Evolutionary conservation across 306 rosid species (phyloP), one percentile per base, ranked within the genome.

Genomic region (Corylus americana): DNA sequence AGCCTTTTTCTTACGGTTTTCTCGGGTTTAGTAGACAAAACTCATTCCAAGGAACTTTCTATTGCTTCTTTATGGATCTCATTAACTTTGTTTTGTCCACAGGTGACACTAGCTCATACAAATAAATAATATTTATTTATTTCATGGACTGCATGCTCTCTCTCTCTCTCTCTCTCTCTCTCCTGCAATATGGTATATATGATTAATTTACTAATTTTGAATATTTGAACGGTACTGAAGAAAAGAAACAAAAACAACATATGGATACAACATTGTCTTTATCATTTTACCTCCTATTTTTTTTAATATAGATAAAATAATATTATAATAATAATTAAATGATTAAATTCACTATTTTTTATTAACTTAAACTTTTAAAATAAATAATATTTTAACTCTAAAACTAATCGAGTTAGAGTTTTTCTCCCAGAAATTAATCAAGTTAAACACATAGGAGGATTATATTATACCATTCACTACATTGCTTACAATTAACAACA

Each of bases 21-120:
- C 61, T 80, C 35, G 82, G 80, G 73, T 76, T 86, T 63, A 61
- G 83, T 68, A 83, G 77, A 84, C 76, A 81, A 78, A 88, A 79
- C 91, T 85, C 75, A 74, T 90, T 88, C 91, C 88, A 80, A 89
- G 82, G 92, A 86, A 88, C 86, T 85, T 85, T 88, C 91, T 63
- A 57, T 61, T 13, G 72, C 57, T 57, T 82, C 3, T 58, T 57
- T 58, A 50, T 68, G 47, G 83, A 49, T 80, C 83, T 64, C 57
- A 39, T 86, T 87, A 79, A 79, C 79, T 59, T 75, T 86, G 84
- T 81, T 89, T 84, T 84, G 85, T 86, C 90, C 79, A 54, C 48
- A 57, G 64, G 77, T 81, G 77, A 78, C 63, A 18, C n/a, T 31
- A 39, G 47, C 35, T 31, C 2, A 31, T 31, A 31, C 49, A 55